Evolutionary conservation across 75 land plant species (phyloP).

Genomic region (Cryptomeria japonica): DNA sequence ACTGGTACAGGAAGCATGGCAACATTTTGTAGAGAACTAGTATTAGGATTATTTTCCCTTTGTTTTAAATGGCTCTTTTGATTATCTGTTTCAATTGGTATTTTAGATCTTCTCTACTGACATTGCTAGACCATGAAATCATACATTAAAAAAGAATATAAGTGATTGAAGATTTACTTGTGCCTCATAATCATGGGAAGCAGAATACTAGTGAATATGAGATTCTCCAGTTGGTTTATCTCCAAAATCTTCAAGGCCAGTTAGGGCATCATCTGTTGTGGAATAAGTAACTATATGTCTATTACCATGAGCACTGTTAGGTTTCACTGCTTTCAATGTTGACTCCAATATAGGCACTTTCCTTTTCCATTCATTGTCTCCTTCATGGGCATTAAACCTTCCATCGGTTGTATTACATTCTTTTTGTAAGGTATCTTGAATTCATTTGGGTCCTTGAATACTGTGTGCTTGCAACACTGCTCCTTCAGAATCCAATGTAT

Average conservation of each 20-base stretch:
- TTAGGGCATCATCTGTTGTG: not conserved
- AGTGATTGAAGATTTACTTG: slow-evolving; percentile 25
- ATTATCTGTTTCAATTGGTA: not conserved
- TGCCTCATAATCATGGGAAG: slow-evolving; percentile 33
- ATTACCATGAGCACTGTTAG: slow-evolving; percentile 3
- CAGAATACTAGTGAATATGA: slow-evolving; percentile 8
- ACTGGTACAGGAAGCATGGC: not conserved
- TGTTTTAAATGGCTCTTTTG: not conserved
- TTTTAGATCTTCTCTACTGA: not conserved
- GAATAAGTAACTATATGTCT: slow-evolving; percentile 6
- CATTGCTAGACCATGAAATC: not conserved
- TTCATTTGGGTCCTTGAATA: not conserved
- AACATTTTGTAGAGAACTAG: not conserved
- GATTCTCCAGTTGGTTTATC: slow-evolving; percentile 17
- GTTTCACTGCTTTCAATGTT: not conserved
- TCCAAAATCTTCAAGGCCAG: not conserved
- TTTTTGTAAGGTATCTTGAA: slow-evolving; percentile 11
- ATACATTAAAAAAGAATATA: not conserved
- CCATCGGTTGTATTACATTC: slow-evolving; percentile 26
- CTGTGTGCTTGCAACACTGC: not conserved
- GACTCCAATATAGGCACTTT: slow-evolving; percentile 5
- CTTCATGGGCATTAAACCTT: slow-evolving; percentile 25
- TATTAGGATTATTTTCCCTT: not conserved
- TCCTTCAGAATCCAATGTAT: slow-evolving; percentile 2
- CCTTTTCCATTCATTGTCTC: slow-evolving; percentile 37